phyloP scores from a whole-genome alignment of 2,329 filamentous ascomycete genomes.

The Nigrospora sphaerica region DNA sequence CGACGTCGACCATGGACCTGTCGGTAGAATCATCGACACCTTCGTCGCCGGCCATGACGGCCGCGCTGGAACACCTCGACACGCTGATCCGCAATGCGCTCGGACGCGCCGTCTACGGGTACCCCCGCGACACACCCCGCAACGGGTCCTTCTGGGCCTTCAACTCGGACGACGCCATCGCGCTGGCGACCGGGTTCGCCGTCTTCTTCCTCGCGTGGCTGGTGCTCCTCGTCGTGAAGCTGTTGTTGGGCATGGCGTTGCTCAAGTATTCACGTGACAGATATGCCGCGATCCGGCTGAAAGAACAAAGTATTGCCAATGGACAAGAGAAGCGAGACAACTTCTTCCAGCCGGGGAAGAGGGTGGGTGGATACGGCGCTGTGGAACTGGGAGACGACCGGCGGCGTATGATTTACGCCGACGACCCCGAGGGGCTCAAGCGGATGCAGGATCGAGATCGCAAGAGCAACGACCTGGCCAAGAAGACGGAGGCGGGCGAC shows the following conservation, averaged over 20 bases:
- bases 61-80: conserved; percentile 74
- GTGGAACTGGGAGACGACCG: conserved; percentile 88
- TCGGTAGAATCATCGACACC: conserved; percentile 55
- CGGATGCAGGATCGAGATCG: conserved; percentile 56
- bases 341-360: conserved; percentile 64
- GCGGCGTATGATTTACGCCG: conserved; percentile 76
- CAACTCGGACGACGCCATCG: conserved; percentile 67
- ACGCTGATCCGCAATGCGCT: conserved; percentile 69
- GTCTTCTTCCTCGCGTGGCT: conserved; percentile 83
- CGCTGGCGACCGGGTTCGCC: conserved; percentile 72
- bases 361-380: conserved; percentile 75
- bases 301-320: conserved; percentile 45
- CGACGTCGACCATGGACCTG: conserved; percentile 59
- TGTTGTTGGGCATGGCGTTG: conserved; percentile 82
- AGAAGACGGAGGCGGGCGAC: conserved; percentile 39
- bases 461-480: conserved; percentile 51
- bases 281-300: conserved; percentile 73
- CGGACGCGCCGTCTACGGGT: conserved; percentile 64
- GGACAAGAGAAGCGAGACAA: conserved; percentile 43
- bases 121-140: conserved; percentile 33
- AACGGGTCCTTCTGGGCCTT: conserved; percentile 43
- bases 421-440: conserved; percentile 66
- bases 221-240: conserved; percentile 74
- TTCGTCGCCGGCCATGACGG: conserved; percentile 67
- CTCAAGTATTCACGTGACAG: conserved; percentile 72